A percentile compares a stretch with the other conserved stretches of the same genome.
Conservation (phyloP, 495 filamentous ascomycete species). For the Filosporella fistucella region DNA sequence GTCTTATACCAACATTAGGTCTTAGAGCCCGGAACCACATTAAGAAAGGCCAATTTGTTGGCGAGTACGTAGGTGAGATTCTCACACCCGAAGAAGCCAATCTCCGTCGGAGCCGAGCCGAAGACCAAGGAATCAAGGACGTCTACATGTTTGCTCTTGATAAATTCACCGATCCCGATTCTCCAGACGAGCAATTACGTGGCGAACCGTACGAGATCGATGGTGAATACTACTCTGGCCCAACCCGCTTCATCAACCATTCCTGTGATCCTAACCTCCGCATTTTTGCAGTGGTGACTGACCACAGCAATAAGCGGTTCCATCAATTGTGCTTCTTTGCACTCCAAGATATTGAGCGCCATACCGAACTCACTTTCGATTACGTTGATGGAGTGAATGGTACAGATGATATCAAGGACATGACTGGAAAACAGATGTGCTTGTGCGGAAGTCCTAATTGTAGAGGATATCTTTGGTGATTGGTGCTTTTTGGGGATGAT, state of each 20-base stretch:
- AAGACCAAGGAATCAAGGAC: conserved; percentile 42
- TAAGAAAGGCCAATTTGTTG: conserved; percentile 77
- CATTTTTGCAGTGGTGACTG: conserved; percentile 77
- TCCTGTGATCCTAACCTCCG: conserved; percentile 70
- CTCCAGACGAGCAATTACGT: conserved; percentile 34
- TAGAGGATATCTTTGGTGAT: no score
- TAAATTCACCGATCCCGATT: conserved; percentile 57
- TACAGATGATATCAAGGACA: no score
- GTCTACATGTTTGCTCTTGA: conserved; percentile 85
- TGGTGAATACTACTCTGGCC: conserved; percentile 50
- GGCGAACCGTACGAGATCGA: conserved; percentile 46
- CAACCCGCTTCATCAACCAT: conserved; percentile 72
- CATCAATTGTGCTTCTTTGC: conserved; percentile 92
- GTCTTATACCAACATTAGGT: conserved; percentile 34
- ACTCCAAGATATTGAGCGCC: conserved; percentile 56
- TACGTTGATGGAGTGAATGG: conserved; percentile 59
- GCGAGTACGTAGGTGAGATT: conserved; percentile 84
- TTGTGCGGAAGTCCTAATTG: no score
- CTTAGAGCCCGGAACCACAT: conserved; percentile 66
- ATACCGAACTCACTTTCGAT: conserved; percentile 81
- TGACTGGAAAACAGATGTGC: no score
- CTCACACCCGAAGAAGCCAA: conserved; percentile 69
- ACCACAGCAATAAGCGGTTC: conserved; percentile 66
- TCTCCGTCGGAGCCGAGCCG: conserved; percentile 50
- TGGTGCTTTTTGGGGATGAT: no score